Evolutionary conservation across 1,284 basidiomycete genomes (phyloP).

Genomic region (Filobasidium uniguttulatum): DNA sequence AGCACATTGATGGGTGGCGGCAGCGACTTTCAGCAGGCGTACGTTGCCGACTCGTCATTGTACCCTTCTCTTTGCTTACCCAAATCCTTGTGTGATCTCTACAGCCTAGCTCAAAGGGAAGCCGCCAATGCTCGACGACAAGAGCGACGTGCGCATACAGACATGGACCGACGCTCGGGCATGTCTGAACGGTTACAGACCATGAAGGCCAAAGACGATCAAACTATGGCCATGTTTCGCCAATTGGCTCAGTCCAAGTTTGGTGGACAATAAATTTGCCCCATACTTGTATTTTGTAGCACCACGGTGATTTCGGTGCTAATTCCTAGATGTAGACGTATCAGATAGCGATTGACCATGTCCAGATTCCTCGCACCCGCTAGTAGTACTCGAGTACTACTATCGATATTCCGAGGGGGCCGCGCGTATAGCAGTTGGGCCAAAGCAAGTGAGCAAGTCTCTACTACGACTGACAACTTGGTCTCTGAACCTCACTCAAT

Average conservation of each 20-base stretch:
- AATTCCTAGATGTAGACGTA: no score
- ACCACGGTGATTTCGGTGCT: no score
- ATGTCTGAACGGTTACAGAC: constrained; percentile 29
- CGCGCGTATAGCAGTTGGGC: no score
- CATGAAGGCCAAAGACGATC: constrained; percentile 28
- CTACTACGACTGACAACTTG: no score
- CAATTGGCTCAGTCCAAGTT: constrained; percentile 29
- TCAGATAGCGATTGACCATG: no score
- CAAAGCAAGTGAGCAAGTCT: no score
- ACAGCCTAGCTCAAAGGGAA: constrained; percentile 27
- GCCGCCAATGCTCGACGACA: constrained; percentile 23
- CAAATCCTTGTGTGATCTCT: background rate
- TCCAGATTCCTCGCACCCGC: no score
- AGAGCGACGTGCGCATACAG: constrained; percentile 22
- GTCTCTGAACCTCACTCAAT: no score
- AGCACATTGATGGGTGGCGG: constrained; percentile 30
- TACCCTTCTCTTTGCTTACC: background rate
- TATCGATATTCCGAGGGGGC: no score
- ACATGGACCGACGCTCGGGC: constrained; percentile 23
- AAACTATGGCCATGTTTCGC: constrained; percentile 36
- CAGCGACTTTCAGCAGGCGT: constrained; percentile 32
- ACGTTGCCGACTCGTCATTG: constrained; percentile 11
- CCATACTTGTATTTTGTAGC: no score
- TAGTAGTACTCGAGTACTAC: no score
- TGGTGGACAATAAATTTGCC: no score